Evolutionary conservation across 768 basidiomycete species (phyloP), one percentile per base, ranked within the genome.

Genomic region (Trametes gibbosa): DNA sequence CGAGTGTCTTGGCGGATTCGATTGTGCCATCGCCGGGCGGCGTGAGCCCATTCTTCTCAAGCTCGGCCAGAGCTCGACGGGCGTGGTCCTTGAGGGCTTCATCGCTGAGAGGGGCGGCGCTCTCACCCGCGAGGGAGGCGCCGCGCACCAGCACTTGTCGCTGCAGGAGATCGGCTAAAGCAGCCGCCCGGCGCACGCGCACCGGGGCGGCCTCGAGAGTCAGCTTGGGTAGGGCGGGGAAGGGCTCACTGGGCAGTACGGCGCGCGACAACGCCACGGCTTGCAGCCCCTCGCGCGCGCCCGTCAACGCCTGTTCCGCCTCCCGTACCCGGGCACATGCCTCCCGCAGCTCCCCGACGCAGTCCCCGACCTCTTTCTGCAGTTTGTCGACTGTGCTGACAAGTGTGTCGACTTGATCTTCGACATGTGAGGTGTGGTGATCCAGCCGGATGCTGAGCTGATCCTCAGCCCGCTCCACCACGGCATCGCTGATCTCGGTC

Each of bases 161-260:
- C 54, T 50, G 63, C 17, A 41, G 50, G 39, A 42, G 52, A 8
- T 52, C 43, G 19, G 48, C 49, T 0, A 58, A 42, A 1, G 29
- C 45, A 21, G 42, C 56, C 35, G 58, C 58, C 1, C 52, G 56
- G 14, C 53, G 57, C 25, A 42, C 37, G 14, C 47, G 47, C 42
- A 23, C n/a, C 12, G 56, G 56, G n/a, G 56, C 49, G 3, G 56
- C 13, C 6, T 32, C 29, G 29, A 32, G 4, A 10, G 29, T 32
- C 29, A 32, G 29, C 29, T 4, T 32, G 29, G 29, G 10, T 4
- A 10, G 5, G 29, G 29, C 10, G 10, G 29, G 29, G 4, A 10
- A 4, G 29, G 29, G 29, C 29, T 32, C 29, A 32, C 29, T 10
- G 5, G 29, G 50, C 48, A 5, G n/a, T n/a, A n/a, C n/a, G 29